Evolutionary conservation across 352 stramenopile genomes (phyloP), one percentile per base, ranked within the genome.

Genomic region (Salisapilia sapeloensis): DNA sequence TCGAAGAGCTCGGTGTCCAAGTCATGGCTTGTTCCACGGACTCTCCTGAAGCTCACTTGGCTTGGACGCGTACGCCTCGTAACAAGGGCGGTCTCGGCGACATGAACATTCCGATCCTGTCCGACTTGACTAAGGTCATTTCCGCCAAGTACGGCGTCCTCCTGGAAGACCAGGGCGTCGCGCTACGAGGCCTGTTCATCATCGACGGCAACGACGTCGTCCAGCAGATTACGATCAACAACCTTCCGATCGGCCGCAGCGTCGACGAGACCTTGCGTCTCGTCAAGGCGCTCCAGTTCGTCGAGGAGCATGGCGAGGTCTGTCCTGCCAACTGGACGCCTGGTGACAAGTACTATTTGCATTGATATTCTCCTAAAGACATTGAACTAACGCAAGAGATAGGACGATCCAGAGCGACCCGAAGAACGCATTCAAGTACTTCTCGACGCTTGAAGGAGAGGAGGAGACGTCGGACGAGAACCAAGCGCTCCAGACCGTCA

Each of bases 301-400:
- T 77, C 16, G 85, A 86, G 26, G 76, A 95, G 44, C 80, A 96
- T 51, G 83, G 82, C 33, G 85, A 96, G 49, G 75, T 90, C 43
- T 96, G 85, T 53, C 87, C 85, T 5, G 83, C 83, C 19, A 92
- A 92, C 56, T 96, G 85, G 87, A 67, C 93, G 56, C 83, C 85
- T 10, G 87, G 85, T 14, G 65, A 70, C 35, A 81, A 84, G n/a
- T n/a, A n/a, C n/a, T n/a, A n/a, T n/a, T n/a, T n/a, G n/a, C n/a
- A n/a, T n/a, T n/a, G n/a, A n/a, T n/a, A n/a, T n/a, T n/a, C n/a
- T n/a, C n/a, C n/a, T n/a, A n/a, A n/a, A n/a, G n/a, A n/a, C n/a
- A n/a, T n/a, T n/a, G n/a, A n/a, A n/a, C n/a, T n/a, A n/a, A n/a
- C n/a, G n/a, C n/a, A n/a, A n/a, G n/a, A n/a, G 40, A 61, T 22